Conservation (phyloP, 2,329 filamentous ascomycete genomes). For the Epichloe amarillans region DNA sequence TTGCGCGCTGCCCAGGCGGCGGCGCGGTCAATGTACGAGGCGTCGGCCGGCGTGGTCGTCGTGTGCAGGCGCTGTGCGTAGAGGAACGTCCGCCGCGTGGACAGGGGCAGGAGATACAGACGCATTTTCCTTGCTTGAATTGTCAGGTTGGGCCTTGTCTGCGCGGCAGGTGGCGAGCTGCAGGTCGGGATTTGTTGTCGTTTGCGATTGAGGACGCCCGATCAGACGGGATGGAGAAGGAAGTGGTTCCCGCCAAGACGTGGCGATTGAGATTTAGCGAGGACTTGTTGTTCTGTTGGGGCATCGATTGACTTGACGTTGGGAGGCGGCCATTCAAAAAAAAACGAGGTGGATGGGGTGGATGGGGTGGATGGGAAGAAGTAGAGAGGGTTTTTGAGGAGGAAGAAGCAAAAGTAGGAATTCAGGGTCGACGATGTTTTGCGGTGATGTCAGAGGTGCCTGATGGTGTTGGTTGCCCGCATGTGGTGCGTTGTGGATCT, state of each 20-base stretch:
- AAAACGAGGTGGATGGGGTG: no score
- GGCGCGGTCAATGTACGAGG: conserved; percentile 52
- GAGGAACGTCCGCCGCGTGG: conserved; percentile 77
- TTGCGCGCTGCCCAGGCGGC: conserved; percentile 58
- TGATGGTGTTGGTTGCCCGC: no score
- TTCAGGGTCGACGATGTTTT: background rate
- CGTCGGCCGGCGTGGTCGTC: conserved; percentile 31
- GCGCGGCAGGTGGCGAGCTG: background rate
- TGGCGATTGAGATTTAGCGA: no score
- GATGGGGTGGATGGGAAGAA: no score
- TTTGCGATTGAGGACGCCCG: background rate
- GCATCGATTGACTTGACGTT: no score
- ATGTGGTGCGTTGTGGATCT: background rate
- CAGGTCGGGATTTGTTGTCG: background rate
- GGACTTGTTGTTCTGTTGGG: no score
- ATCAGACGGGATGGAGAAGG: no score
- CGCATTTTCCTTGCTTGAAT: conserved; percentile 49
- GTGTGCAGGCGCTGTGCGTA: conserved; percentile 70
- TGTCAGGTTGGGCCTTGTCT: background rate
- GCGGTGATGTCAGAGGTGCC: background rate
- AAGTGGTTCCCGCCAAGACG: no score
- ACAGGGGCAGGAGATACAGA: conserved; percentile 85
- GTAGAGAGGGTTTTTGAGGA: background rate
- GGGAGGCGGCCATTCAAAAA: no score
- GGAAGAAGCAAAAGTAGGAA: background rate